Base-by-base conservation (phyloP, 225 moss, liverwort and hornwort genomes). In the Physcomitrium patens region DNA sequence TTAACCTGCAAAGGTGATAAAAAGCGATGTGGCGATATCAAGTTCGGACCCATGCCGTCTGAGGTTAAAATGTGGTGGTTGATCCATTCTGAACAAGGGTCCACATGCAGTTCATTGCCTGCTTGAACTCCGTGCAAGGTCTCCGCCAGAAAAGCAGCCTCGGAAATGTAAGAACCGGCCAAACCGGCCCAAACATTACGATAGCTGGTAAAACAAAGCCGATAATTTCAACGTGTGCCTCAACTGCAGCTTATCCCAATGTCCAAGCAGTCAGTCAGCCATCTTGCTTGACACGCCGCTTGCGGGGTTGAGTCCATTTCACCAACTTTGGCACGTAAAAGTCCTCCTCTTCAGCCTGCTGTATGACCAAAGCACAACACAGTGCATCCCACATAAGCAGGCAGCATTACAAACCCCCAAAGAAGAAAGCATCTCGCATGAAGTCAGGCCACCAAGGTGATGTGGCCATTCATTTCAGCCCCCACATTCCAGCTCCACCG, bases 401-500 rank as follows among this genome's bases (percentile, higher is more conserved):
- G 83, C 72, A 80, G 85, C 76, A 83, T 68, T 56, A 84, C 73
- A 76, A 80, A 73, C 67, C 85, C 77, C 80, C 74, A 81, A 86
- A 69, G 68, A 72, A 76, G 82, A 81, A 76, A 87, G 82, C 55
- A 84, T 84, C 81, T 68, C 81, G 85, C 76, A 76, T 48, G 62
- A 79, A 61, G 76, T 80, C 80, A 52, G 59, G 74, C 77, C 77
- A 77, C 84, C 79, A 68, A 54, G 76, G 73, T 49, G 75, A 75
- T 74, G 75, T 58, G 80, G 75, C 80, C 64, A 57, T 64, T 75
- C 62, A 80, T 80, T 74, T 81, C 81, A 84, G 74, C 55, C 80
- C 77, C 81, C 81, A 84, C 81, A 81, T 81, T 85, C 81, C 85
- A 85, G 85, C 85, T 93, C 90, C 90, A 89, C 78, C 89, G 89